Evolutionary conservation across 2,329 filamentous ascomycete species (phyloP), one percentile per base, ranked within the genome.

Genomic region (Paraphaeosphaeria sporulosa): DNA sequence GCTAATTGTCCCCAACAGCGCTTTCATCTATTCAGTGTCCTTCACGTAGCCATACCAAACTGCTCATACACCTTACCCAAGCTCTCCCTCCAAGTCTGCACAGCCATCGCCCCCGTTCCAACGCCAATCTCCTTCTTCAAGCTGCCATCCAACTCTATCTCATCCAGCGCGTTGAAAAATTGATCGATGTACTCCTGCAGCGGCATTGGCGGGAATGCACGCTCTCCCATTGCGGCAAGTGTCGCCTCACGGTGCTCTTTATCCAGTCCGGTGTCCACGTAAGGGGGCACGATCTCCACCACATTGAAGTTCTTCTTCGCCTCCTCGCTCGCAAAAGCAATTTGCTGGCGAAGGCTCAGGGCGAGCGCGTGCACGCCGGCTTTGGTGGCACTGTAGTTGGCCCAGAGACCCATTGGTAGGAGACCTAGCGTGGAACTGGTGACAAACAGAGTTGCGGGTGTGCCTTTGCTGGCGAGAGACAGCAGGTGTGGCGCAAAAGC

Each of bases 251-350:
- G 64, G 55, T 70, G 67, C 19, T 59, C 68, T 19, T 58, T 62
- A 53, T 79, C 76, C 1, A 79, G 58, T 1, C 66, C 72, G 0
- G 78, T 79, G 30, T 73, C 75, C 3, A 77, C 72, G 59, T 78
- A 78, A 8, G 76, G 77, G 4, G 76, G 75, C 1, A 70, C 71
- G n/a, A 79, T 65, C 57, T 79, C 76, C 8, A 76, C 65, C 12
- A 79, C 65, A n/a, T 68, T 69, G 43, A 78, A 34, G 34, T 64
- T 76, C 17, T 61, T 69, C 57, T 57, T 57, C 10, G 32, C 52
- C n/a, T 40, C 48, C n/a, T 56, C 60, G 17, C 21, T 17, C 10
- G 60, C 56, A 34, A 42, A 54, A 7, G 21, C 19, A 15, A 62
- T 36, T 47, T 62, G 60, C 47, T 62, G 60, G 6, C 60, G 36